A percentile compares a stretch with the other conserved stretches of the same genome.
Conservation (phyloP, 1,139 yeast species). For the Groenewaldozyma auringiensis region DNA sequence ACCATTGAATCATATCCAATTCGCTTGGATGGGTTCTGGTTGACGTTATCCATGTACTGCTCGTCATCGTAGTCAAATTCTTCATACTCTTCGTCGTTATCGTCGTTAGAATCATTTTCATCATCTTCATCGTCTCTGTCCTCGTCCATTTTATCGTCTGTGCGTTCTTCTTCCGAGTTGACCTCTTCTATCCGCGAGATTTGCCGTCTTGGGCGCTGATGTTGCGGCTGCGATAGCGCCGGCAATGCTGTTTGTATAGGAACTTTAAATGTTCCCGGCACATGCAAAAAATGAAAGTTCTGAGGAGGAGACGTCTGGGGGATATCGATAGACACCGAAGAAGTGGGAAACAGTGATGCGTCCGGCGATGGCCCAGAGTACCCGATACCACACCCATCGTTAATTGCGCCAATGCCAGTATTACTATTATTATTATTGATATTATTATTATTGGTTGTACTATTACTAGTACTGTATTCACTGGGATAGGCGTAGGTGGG, state of each 20-base stretch:
- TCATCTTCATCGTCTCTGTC: not conserved
- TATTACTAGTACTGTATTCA: not conserved
- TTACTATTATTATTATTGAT: too few relatives aligned
- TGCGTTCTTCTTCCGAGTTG: not conserved
- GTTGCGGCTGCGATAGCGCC: not conserved
- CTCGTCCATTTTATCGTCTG: not conserved
- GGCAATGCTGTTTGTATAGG: too few relatives aligned
- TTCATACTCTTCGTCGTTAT: not conserved
- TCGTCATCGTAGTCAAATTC: not conserved
- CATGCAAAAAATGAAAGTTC: not conserved
- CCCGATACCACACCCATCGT: too few relatives aligned
- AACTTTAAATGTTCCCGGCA: not conserved
- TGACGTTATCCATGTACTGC: not conserved
- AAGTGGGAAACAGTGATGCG: not conserved
- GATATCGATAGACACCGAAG: not conserved
- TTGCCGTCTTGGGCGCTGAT: not conserved
- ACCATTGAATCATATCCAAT: not conserved
- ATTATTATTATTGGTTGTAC: not conserved
- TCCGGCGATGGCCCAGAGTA: not conserved
- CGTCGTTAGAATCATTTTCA: not conserved
- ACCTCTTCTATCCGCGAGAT: not conserved
- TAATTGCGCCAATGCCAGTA: not conserved
- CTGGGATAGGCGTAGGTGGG: not conserved
- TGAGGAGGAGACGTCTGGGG: not conserved
- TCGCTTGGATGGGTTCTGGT: not conserved